These are phyloP conservation scores for Emmonsiellopsis sp. DNA, from an alignment of 2,329 filamentous ascomycete genomes.

Conservation along the genomic window DNA sequence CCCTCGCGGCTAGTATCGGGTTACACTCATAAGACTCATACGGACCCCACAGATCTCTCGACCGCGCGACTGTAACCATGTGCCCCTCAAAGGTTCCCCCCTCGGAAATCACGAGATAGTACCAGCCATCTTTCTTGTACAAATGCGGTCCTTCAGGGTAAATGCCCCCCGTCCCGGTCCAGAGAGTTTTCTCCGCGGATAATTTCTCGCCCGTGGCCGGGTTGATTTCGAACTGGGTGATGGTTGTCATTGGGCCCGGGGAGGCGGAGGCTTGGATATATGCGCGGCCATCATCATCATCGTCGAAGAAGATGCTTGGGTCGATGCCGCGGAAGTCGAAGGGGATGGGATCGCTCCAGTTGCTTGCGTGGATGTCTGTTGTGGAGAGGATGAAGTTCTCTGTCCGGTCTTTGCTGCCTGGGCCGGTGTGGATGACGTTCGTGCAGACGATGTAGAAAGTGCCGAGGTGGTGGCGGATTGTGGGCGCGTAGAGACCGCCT, in stretches of 20 bases:
- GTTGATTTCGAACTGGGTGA: constrained; percentile 9
- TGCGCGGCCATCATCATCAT: constrained; percentile 18
- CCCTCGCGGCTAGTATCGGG: constrained; percentile 37
- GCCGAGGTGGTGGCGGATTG: constrained; percentile 34
- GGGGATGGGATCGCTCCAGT: constrained; percentile 35
- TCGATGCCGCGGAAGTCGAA: constrained; percentile 34
- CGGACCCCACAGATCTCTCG: constrained; percentile 36
- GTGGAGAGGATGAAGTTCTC: constrained; percentile 33
- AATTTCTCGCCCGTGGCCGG: constrained; percentile 10
- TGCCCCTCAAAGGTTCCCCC: constrained; percentile 41
- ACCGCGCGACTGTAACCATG: constrained; percentile 41
- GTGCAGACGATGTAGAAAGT: constrained; percentile 39
- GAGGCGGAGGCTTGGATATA: constrained; percentile 28
- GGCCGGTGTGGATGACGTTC: constrained; percentile 20
- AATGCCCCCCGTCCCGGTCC: constrained; percentile 35
- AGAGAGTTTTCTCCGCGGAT: constrained; percentile 16
- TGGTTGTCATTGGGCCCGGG: constrained; percentile 10
- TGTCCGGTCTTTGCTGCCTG: constrained; percentile 12
- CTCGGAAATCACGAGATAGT: constrained; percentile 43
- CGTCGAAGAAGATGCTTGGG: constrained; percentile 38
- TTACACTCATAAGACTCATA: constrained; percentile 36
- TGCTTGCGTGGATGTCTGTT: constrained; percentile 30
- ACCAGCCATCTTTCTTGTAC: constrained; percentile 40
- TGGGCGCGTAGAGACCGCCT: constrained; percentile 35
- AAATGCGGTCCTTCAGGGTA: constrained; percentile 46